A percentile compares a stretch with the other conserved stretches of the same genome.
These are phyloP conservation scores for Cyclocybe cylindracea DNA, from an alignment of 768 basidiomycete genomes.

Conservation along the genomic window DNA sequence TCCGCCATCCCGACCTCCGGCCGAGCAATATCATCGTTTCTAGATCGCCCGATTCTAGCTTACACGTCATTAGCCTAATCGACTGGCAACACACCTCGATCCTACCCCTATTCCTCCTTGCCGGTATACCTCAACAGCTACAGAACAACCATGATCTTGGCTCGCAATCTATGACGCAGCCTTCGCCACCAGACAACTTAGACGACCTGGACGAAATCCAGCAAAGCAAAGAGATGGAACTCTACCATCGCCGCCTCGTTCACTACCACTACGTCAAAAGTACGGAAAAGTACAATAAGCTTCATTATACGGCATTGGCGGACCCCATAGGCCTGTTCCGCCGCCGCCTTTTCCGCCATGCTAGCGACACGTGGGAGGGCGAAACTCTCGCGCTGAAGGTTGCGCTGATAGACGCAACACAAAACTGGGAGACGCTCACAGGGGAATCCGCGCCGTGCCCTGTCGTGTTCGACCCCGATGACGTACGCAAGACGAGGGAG, in stretches of 20 bases:
- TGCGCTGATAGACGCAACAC: conserved; percentile 43
- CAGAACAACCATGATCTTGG: conserved; percentile 43
- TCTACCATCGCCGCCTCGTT: conserved; percentile 47
- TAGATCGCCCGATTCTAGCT: conserved; percentile 41
- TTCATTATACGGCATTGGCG: conserved; percentile 39
- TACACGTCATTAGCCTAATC: too few relatives aligned
- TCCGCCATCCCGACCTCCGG: conserved; percentile 57
- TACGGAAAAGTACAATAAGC: conserved; percentile 46
- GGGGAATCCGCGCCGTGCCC: conserved; percentile 46
- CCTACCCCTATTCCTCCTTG: conserved; percentile 51
- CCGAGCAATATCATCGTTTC: conserved; percentile 50
- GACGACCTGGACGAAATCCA: conserved; percentile 38
- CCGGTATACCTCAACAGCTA: conserved; percentile 31
- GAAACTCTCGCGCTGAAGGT: conserved; percentile 48
- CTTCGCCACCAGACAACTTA: conserved; percentile 42
- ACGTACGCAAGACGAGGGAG: conserved; percentile 41
- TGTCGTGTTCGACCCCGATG: conserved; percentile 45
- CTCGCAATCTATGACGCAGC: conserved; percentile 39
- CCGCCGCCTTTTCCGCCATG: conserved; percentile 43
- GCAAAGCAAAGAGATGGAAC: conserved; percentile 28
- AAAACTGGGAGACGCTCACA: conserved; percentile 43
- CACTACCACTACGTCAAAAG: conserved; percentile 48
- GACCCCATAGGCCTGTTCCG: conserved; percentile 36
- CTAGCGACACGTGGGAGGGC: conserved; percentile 51
- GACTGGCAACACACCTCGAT: conserved; percentile 61